Percentiles rank a stretch among this genome's conserved stretches.
Conservation (phyloP, 2,329 filamentous ascomycete species). For the Coniochaeta sp. region DNA sequence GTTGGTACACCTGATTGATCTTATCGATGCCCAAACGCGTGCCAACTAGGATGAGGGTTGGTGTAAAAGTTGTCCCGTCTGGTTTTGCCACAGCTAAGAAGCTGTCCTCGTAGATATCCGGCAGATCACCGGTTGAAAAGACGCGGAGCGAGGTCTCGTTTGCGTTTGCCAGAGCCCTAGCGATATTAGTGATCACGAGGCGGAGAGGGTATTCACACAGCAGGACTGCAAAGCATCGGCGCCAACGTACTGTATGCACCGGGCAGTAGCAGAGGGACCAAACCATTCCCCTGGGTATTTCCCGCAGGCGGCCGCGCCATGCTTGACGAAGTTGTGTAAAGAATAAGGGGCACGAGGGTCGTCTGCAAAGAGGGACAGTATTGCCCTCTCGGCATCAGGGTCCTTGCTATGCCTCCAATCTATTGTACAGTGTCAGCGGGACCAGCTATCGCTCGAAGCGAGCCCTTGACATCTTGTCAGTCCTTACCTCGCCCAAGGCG, state of each 20-base stretch:
- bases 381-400: constrained; percentile 54
- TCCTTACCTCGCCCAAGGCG: constrained; percentile 68
- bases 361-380: constrained; percentile 82
- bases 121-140: constrained; percentile 82
- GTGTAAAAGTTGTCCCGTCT: constrained; percentile 60
- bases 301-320: constrained; percentile 79
- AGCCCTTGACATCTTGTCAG: background rate
- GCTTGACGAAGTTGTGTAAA: constrained; percentile 86
- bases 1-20: constrained; percentile 90
- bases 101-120: constrained; percentile 87
- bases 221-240: background rate
- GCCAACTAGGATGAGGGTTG: constrained; percentile 82
- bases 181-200: constrained; percentile 1
- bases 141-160: constrained; percentile 63
- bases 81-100: constrained; percentile 72
- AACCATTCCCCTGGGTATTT: constrained; percentile 99
- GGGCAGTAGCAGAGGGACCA: constrained; percentile 90
- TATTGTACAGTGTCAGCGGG: constrained; percentile 12
- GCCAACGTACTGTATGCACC: constrained; percentile 78
- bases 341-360: constrained; percentile 82
- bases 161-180: constrained; percentile 66
- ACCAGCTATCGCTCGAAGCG: background rate
- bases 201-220: background rate
- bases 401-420: constrained; percentile 68
- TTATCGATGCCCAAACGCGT: constrained; percentile 89